Base-by-base conservation (phyloP, 495 filamentous ascomycete genomes). In the Pseudomonodictys pantanalensis region DNA sequence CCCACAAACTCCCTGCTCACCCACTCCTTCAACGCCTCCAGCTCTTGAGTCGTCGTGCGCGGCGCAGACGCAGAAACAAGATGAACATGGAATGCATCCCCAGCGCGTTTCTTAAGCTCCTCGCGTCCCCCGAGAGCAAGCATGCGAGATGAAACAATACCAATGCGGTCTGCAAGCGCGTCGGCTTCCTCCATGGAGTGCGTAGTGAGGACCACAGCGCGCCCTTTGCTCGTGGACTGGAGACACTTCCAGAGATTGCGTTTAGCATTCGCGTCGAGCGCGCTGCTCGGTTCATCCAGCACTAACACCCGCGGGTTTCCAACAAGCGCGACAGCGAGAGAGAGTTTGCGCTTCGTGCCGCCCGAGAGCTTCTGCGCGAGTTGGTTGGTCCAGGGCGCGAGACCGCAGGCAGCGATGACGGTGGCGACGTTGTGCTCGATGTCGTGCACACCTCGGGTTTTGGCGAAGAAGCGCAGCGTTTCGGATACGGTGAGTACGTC, bases 401-500 rank as follows among this genome's bases (percentile, higher is more conserved):
- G 51, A 30, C 58, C 58, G 32, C 58, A 62, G 6, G 58, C 52
- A 22, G 20, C 9, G 6, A 74, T 56, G 38, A 73, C 62, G 22
- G 66, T 59, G 11, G 50, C 43, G 2, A 89, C 86, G 64, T 90
- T 88, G 69, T 86, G 78, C 17, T 81, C 77, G 17, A 86, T 70
- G 46, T 87, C 77, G 0, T 74, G 65, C 28, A 91, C 83, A 28
- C 87, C 87, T 4, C 87, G 77, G 29, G 83, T 77, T 43, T 82
- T 80, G 3, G 87, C 87, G 69, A 89, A 91, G 79, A 91, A 90
- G 8, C 72, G 70, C 15, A 91, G 77, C 61, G 89, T 86, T 64
- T 91, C 86, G 11, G 58, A 48, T 1, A 62, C 58, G 12, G 58
- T 62, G 33, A 62, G 51, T 1, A 51, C 74, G 67, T 91, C 87